Evolutionary conservation across 2,329 filamentous ascomycete genomes (phyloP), one percentile per base, ranked within the genome.

Genomic region (Teratosphaeria viscida): DNA sequence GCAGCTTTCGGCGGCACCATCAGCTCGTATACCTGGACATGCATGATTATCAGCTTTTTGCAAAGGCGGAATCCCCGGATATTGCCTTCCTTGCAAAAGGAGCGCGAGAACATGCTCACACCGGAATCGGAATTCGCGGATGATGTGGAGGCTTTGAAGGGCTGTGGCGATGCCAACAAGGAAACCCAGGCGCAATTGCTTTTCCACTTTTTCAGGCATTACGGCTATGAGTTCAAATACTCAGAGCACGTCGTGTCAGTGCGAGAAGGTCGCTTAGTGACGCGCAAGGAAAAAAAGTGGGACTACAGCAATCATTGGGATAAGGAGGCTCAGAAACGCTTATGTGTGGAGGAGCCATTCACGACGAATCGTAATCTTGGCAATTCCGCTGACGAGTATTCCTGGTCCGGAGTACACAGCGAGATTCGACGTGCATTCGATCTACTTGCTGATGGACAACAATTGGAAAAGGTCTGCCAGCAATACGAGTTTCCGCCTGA

Each of bases 1-100:
- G 37, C 71, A 95, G 94, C 89, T 60, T 90, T 91, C 71, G 92
- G 94, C 63, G 92, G 90, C 60, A 99, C 94, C 6, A 81, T 99
- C 61, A 97, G 92, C 74, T 99, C 94, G 19, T 99, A 99, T 72
- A 96, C 94, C 26, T 99, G 94, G 94, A 97, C 97, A 72, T 99
- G 94, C 75, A 85, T 99, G 81, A 95, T 97, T 66, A 88, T 99
- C 71, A 95, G 91, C 66, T 99, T 97, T 70, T 81, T 99, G 29
- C 94, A 99, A 75, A 88, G 90, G 57, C 85, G 91, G 67, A 82
- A 87, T 61, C 89, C 90, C 16, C 89, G 92, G 0, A 84, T 99
- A 58, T 76, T 99, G 26, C 94, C 94, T 3, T 85, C 89, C 16
- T 79, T 99, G 37, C 94, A 97, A 71, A 86, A 91, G 69, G 81